A percentile compares a stretch with the other conserved stretches of the same genome.
phyloP scores from a whole-genome alignment of 257 asterid genomes.

The Apocynum venetum region DNA sequence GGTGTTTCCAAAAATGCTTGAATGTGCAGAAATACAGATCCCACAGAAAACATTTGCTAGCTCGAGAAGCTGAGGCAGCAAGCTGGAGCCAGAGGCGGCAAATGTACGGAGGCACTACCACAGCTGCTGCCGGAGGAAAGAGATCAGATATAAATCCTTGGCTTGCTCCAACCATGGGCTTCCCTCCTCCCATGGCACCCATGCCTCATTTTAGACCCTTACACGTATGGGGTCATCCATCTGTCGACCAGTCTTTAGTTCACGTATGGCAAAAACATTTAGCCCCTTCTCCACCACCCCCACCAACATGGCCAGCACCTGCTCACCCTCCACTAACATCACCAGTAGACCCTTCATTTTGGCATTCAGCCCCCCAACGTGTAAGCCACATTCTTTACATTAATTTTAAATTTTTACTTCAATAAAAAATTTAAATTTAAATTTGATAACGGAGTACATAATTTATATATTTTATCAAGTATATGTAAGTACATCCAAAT shows the following conservation, averaged over 20 bases:
- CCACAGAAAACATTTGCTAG: constrained; percentile 69
- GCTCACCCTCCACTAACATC: constrained; percentile 29
- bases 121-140: constrained; percentile 35
- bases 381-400: constrained; percentile 30
- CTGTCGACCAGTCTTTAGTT: constrained; percentile 66
- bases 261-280: constrained; percentile 83
- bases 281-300: constrained; percentile 38
- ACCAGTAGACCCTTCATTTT: constrained; percentile 47
- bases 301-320: constrained; percentile 27
- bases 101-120: constrained; percentile 33
- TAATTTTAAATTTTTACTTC: too few relatives aligned
- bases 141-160: constrained; percentile 44
- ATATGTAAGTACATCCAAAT: too few relatives aligned
- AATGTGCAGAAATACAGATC: constrained; percentile 77
- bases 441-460: too few relatives aligned
- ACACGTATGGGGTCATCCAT: constrained; percentile 97
- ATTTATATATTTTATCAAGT: too few relatives aligned
- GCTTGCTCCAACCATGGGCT: constrained; percentile 64
- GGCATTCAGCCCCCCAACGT: constrained; percentile 58
- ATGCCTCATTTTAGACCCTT: constrained; percentile 68
- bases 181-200: constrained; percentile 63
- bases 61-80: constrained; percentile 82
- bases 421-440: too few relatives aligned
- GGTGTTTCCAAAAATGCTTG: background rate
- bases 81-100: constrained; percentile 70